These are phyloP conservation scores for Hypsizygus marmoreus DNA, from an alignment of 768 basidiomycete species.

Conservation along the genomic window DNA sequence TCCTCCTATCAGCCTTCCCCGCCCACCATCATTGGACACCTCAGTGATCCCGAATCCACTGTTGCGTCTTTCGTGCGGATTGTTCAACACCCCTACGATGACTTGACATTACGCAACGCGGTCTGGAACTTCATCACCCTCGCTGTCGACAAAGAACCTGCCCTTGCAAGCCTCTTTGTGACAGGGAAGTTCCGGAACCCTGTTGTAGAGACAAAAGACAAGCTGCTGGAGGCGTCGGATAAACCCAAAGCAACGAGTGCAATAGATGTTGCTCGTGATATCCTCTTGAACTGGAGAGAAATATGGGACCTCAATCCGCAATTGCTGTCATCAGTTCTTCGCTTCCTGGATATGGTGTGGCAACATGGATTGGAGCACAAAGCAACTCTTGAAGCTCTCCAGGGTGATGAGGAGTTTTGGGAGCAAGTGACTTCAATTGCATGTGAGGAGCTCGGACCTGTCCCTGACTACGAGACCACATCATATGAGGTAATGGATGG, in stretches of 20 bases:
- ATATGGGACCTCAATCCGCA: conserved; percentile 80
- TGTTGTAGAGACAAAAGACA: conserved; percentile 36
- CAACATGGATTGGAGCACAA: conserved; percentile 78
- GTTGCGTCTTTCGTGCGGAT: conserved; percentile 70
- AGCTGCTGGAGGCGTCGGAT: conserved; percentile 27
- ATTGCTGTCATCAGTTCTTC: conserved; percentile 70
- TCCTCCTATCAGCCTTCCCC: conserved; percentile 60
- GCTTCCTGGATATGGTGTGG: conserved; percentile 80
- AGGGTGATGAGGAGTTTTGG: conserved; percentile 69
- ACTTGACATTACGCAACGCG: conserved; percentile 66
- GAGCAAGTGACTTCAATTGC: conserved; percentile 62
- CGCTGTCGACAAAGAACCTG: conserved; percentile 85
- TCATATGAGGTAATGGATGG: conserved; percentile 50
- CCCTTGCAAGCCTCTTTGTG: conserved; percentile 78
- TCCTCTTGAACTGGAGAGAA: conserved; percentile 69
- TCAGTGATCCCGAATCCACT: conserved; percentile 74
- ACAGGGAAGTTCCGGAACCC: conserved; percentile 67
- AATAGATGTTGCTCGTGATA: conserved; percentile 65
- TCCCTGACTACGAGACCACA: conserved; percentile 65
- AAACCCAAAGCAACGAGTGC: conserved; percentile 53
- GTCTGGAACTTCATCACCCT: conserved; percentile 85
- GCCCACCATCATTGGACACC: conserved; percentile 75
- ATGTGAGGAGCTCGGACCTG: conserved; percentile 70
- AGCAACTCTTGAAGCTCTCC: conserved; percentile 52
- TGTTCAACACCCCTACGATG: conserved; percentile 79